A percentile compares a stretch with the other conserved stretches of the same genome.
Evolutionary conservation across 2,329 filamentous ascomycete species (phyloP).

Genomic region (Rhinocladiella similis): DNA sequence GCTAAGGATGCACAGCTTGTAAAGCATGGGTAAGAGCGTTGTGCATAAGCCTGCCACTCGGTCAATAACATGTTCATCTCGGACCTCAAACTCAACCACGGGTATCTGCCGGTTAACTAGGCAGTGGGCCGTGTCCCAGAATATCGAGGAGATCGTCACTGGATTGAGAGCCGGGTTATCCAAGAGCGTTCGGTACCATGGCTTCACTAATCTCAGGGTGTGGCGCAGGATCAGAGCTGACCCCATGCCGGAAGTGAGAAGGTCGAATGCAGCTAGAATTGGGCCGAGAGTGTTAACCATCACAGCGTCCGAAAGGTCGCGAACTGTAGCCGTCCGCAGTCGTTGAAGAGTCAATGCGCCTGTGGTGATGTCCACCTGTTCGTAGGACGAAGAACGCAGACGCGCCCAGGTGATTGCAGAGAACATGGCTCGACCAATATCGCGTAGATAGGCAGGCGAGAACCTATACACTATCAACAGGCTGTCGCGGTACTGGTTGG

Average conservation of each 20-base stretch:
- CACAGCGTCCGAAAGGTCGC: conserved; percentile 23
- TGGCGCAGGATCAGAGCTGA: conserved; percentile 32
- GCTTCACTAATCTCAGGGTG: conserved; percentile 31
- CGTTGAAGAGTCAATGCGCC: conserved; percentile 1
- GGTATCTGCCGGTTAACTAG: conserved; percentile 35
- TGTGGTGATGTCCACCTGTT: neutral
- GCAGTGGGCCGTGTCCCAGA: conserved; percentile 36
- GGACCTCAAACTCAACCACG: conserved; percentile 30
- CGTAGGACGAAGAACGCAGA: too few relatives aligned
- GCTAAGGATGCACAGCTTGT: conserved; percentile 34
- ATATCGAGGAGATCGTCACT: conserved; percentile 32
- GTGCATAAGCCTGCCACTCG: conserved; percentile 33
- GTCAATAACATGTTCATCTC: conserved; percentile 31
- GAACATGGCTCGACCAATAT: conserved; percentile 5
- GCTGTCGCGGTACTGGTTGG: neutral
- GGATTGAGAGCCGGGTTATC: conserved; percentile 31
- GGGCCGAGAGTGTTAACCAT: conserved; percentile 31
- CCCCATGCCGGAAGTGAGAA: conserved; percentile 30
- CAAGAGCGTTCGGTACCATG: conserved; percentile 32
- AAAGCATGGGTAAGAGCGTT: conserved; percentile 34
- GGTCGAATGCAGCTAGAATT: conserved; percentile 34
- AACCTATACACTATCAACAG: neutral
- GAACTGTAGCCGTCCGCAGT: conserved; percentile 3
- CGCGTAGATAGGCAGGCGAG: neutral
- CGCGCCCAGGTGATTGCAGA: neutral